These are phyloP conservation scores for Gyromitra esculenta DNA, from an alignment of 2,329 filamentous ascomycete species.

Conservation along the genomic window DNA sequence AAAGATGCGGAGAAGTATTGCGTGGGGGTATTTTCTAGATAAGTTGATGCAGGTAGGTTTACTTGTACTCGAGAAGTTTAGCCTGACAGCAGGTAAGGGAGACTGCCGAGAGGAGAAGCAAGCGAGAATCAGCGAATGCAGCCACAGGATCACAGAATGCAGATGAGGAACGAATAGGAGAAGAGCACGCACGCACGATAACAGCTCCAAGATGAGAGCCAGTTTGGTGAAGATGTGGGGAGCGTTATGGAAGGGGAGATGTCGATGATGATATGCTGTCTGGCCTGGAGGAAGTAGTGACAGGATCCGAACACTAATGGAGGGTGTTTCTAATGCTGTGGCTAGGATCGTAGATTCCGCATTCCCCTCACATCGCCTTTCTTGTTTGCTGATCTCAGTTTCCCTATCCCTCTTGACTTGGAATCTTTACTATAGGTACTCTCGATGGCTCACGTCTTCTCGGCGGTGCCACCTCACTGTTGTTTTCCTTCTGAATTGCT, in stretches of 20 bases:
- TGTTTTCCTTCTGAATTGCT: conserved; percentile 2
- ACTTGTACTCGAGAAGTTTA: conserved; percentile 41
- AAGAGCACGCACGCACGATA: conserved; percentile 37
- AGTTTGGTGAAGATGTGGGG: conserved; percentile 30
- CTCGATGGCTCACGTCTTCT: conserved; percentile 20
- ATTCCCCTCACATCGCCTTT: conserved; percentile 31
- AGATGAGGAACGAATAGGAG: conserved; percentile 34
- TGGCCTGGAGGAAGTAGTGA: neutral
- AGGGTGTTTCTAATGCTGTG: conserved; percentile 7
- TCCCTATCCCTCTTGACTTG: neutral
- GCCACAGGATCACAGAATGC: conserved; percentile 18
- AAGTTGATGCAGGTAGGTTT: conserved; percentile 21
- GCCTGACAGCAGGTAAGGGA: conserved; percentile 22
- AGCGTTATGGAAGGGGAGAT: conserved; percentile 17
- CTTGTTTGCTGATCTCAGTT: conserved; percentile 15
- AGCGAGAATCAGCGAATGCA: conserved; percentile 39
- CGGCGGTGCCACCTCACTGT: neutral
- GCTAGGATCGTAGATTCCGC: conserved; percentile 14
- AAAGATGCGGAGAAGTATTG: conserved; percentile 36
- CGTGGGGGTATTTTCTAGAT: conserved; percentile 28
- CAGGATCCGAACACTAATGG: neutral
- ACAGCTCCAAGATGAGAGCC: conserved; percentile 26
- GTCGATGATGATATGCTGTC: conserved; percentile 18
- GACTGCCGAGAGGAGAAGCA: conserved; percentile 31
- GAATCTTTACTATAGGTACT: neutral